These are phyloP conservation scores for Phytophthora citricola DNA, from an alignment of 352 stramenopile genomes.

Conservation along the genomic window DNA sequence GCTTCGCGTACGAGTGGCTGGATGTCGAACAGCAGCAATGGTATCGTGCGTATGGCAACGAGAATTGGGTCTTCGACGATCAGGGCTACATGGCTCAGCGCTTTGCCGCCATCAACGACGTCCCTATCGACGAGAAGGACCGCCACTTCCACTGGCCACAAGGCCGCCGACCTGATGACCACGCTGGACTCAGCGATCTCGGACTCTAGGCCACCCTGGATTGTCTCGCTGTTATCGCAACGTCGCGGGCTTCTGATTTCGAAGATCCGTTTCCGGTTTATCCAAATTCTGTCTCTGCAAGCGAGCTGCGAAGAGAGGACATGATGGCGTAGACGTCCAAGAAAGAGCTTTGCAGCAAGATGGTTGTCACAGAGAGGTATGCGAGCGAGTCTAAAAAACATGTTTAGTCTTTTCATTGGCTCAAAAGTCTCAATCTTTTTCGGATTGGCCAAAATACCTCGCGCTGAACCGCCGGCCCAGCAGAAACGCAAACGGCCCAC, in stretches of 20 bases:
- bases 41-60: conserved; percentile 88
- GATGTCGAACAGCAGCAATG: conserved; percentile 62
- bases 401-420: conserved; percentile 11
- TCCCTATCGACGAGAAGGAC: conserved; percentile 73
- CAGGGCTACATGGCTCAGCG: conserved; percentile 85
- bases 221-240: conserved; percentile 10
- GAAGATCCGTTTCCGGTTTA: conserved; percentile 9
- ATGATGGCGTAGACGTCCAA: not conserved
- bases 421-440: conserved; percentile 3
- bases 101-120: conserved; percentile 90
- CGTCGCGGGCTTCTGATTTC: conserved; percentile 19
- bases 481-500: conserved; percentile 19
- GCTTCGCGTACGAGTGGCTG: conserved; percentile 89
- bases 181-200: conserved; percentile 46
- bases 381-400: not conserved
- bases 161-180: conserved; percentile 56
- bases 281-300: not conserved
- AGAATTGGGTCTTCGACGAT: conserved; percentile 91
- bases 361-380: conserved; percentile 9
- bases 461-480: conserved; percentile 32
- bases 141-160: conserved; percentile 72
- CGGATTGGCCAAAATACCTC: conserved; percentile 30
- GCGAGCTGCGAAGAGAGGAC: not conserved
- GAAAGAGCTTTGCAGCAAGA: too few species aligned
- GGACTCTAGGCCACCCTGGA: conserved; percentile 26